A percentile compares a stretch with the other conserved stretches of the same genome.
Evolutionary conservation across 2,329 filamentous ascomycete genomes (phyloP).

Genomic region (Aspergillus oerlinghausenensis): DNA sequence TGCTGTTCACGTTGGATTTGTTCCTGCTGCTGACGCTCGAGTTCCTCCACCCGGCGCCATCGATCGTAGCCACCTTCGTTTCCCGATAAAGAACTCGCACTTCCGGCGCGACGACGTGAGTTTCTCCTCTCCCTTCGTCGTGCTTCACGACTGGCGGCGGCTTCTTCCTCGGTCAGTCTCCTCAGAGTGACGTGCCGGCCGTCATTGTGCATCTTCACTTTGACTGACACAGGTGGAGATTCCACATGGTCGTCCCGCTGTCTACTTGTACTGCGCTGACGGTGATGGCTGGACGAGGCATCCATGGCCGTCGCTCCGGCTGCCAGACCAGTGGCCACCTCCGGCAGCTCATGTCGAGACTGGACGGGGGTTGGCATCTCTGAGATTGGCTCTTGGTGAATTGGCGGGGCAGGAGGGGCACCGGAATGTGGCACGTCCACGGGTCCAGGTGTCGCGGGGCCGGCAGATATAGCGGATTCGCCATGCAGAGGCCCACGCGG

Average conservation of each 20-base stretch:
- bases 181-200: slow-evolving; percentile 60
- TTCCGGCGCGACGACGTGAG: slow-evolving; percentile 39
- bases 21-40: slow-evolving; percentile 45
- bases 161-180: slow-evolving; percentile 58
- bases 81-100: slow-evolving; percentile 39
- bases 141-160: slow-evolving; percentile 55
- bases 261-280: slow-evolving; percentile 27
- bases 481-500: slow-evolving; percentile 27
- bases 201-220: slow-evolving; percentile 62
- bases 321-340: slow-evolving; percentile 27
- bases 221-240: slow-evolving; percentile 59
- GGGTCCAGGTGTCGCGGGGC: slow-evolving; percentile 26
- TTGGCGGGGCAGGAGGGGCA: slow-evolving; percentile 38
- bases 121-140: slow-evolving; percentile 43
- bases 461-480: slow-evolving; percentile 30
- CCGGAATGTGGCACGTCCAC: slow-evolving; percentile 27
- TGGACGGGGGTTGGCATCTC: slow-evolving; percentile 22
- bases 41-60: slow-evolving; percentile 47
- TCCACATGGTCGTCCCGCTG: slow-evolving; percentile 42
- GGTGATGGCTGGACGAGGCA: slow-evolving; percentile 26
- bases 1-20: slow-evolving; percentile 38
- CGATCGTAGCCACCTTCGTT: slow-evolving; percentile 38
- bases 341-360: slow-evolving; percentile 18
- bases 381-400: slow-evolving; percentile 35
- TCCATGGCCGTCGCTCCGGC: slow-evolving; percentile 31